A percentile compares a stretch with the other conserved stretches of the same genome.
Conservation (phyloP, 2,329 filamentous ascomycete genomes). For the Diplodia seriata region DNA sequence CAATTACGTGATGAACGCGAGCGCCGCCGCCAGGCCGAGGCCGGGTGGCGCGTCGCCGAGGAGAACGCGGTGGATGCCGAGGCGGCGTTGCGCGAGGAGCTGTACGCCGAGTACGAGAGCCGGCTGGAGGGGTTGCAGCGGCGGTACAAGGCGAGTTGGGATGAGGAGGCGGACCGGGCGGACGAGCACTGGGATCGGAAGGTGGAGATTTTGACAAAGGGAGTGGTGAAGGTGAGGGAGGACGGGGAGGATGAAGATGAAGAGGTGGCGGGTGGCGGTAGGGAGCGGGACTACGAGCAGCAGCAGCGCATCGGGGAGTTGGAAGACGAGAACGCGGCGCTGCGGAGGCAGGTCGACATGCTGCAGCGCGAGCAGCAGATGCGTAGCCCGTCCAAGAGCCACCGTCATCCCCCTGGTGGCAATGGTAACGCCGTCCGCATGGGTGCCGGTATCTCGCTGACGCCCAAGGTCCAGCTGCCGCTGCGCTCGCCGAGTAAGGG, state of each 20-base stretch:
- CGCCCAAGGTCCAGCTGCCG: conserved; percentile 17
- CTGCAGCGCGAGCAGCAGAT: conserved; percentile 50
- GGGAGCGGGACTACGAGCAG: conserved; percentile 31
- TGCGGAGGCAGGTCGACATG: conserved; percentile 50
- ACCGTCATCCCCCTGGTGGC: neutral
- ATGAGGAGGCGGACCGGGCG: conserved; percentile 75
- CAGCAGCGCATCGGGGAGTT: conserved; percentile 44
- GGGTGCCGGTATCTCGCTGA: neutral
- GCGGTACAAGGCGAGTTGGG: conserved; percentile 80
- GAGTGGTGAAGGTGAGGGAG: conserved; percentile 52
- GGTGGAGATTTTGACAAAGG: conserved; percentile 69
- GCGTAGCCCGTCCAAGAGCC: conserved; percentile 31
- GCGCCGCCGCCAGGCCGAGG: conserved; percentile 73
- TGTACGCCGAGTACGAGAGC: conserved; percentile 83
- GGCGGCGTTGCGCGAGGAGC: conserved; percentile 85
- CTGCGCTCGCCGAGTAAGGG: conserved; percentile 43
- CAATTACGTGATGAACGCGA: conserved; percentile 75
- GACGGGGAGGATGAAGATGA: conserved; percentile 47
- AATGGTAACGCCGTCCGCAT: neutral
- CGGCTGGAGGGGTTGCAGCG: conserved; percentile 75
- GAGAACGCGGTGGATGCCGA: conserved; percentile 76
- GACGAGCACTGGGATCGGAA: conserved; percentile 91
- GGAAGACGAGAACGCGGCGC: conserved; percentile 55
- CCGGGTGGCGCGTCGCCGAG: conserved; percentile 71
- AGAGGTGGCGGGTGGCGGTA: conserved; percentile 44